Evolutionary conservation across 2,329 filamentous ascomycete genomes (phyloP), one percentile per base, ranked within the genome.

Genomic region (Ophiostoma tasmaniense): DNA sequence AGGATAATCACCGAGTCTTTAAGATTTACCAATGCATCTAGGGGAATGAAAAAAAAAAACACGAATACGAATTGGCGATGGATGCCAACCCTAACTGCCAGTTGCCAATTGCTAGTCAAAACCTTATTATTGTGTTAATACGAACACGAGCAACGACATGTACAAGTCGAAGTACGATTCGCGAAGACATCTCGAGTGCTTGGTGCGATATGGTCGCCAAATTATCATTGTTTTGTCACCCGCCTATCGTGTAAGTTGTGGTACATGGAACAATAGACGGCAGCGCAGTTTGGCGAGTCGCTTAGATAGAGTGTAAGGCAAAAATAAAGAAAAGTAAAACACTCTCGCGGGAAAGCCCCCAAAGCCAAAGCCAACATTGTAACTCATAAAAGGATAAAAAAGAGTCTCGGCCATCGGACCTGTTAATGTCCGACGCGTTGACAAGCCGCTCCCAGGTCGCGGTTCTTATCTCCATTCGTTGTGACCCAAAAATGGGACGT

Each of bases 101-200:
- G 50, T 8, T 25, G 50, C 50, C 50, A 55, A 55, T 45, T 45
- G 17, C 20, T 8, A 55, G 6, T 11, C 25, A 11, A 55, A 55
- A 55, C n/a, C 50, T 55, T 55, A 55, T 13, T 28, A 13, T 55
- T 14, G 11, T 25, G 22, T 55, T n/a, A 55, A 55, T 22, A 10
- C 50, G 50, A 55, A 55, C 50, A 55, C 50, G 50, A 55, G 50
- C 50, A 17, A 55, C 50, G 50, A 55, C 50, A 55, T 55, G n/a
- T 55, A 2, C 25, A 22, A 25, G n/a, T 55, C 10, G 22, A 6
- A 10, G 22, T 25, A 22, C 8, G 17, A 25, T 13, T 11, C 22
- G 14, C 3, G n/a, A 11, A 25, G 3, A 55, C 50, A 25, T 55
- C 50, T 25, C 50, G 22, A 25, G 50, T 25, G 17, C 25, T 25